Evolutionary conservation across 345 rosid genomes (phyloP), one percentile per base, ranked within the genome.

Genomic region (Salix koriyanagi): DNA sequence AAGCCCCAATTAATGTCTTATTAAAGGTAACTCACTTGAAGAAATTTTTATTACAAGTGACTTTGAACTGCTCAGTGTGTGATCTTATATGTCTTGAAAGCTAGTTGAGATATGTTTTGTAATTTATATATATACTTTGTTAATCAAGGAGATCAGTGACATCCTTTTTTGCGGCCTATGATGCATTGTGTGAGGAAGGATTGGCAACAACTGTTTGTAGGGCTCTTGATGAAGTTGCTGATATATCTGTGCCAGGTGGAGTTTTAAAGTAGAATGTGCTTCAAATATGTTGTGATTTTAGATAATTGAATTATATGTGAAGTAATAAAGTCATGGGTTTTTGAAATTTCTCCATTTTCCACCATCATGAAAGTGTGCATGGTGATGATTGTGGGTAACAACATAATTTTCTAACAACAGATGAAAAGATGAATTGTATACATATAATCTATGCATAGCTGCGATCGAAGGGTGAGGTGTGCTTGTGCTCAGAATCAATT

Each of bases 161-260:
- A 42, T 86, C 96, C 23, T 93, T 96, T 83, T 96, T 96, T 70
- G 90, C 89, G 67, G 88, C 92, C 4, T 93, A 83, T 84, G 99
- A 96, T 86, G 93, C 91, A 4, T 89, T 96, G 6, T 93, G 93
- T 62, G 99, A 96, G 84, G 99, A 96, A 89, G 99, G 98, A 80
- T 91, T 89, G 46, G 92, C 99, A 71, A 90, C 91, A 67, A 77
- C 97, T 77, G 98, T 96, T n/a, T 96, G 97, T 79, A 85, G 83
- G 79, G 94, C 96, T 83, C 97, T 96, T 25, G 89, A 91, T 84
- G 97, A 95, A 85, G 88, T 95, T 85, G 92, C 98, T 42, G 98
- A 93, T 85, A 85, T 91, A 82, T 93, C 99, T 79, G 86, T 93
- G 69, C 91, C 96, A 84, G 99, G 99, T 96, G 84, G 58, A 41